Percentiles rank a stretch among this genome's conserved stretches.
Evolutionary conservation across 1,284 basidiomycete genomes (phyloP).

Genomic region (Golubevia sp.): DNA sequence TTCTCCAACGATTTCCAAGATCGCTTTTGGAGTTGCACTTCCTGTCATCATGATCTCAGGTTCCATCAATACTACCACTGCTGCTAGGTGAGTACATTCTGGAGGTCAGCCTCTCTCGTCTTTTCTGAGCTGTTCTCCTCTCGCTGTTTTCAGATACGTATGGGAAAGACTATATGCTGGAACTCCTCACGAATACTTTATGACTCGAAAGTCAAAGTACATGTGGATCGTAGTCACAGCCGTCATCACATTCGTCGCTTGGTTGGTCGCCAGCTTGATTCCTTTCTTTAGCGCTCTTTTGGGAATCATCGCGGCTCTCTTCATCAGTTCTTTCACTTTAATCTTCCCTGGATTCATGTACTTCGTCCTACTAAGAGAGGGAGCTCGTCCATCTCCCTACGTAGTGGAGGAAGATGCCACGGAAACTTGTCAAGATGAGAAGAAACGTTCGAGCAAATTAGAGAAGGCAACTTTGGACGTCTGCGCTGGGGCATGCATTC

Average conservation of each 20-base stretch:
- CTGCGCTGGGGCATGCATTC: neutral
- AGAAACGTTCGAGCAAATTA: neutral
- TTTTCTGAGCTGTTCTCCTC: neutral
- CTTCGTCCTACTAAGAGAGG: no score
- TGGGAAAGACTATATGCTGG: conserved; percentile 13
- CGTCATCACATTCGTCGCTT: conserved; percentile 39
- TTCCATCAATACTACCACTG: conserved; percentile 33
- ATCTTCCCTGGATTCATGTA: no score
- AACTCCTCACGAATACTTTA: conserved; percentile 24
- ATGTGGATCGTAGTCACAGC: conserved; percentile 30
- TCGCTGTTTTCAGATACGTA: neutral
- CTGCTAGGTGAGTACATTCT: conserved; percentile 41
- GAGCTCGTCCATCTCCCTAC: neutral
- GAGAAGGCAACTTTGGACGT: neutral
- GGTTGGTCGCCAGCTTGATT: conserved; percentile 43
- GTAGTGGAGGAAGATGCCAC: neutral
- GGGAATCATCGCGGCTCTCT: conserved; percentile 35
- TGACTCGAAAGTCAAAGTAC: conserved; percentile 1
- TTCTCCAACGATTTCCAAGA: conserved; percentile 22
- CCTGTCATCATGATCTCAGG: conserved; percentile 49
- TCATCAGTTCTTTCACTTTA: conserved; percentile 6
- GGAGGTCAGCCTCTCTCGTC: conserved; percentile 14
- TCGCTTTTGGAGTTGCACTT: conserved; percentile 47
- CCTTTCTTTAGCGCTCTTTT: conserved; percentile 43
- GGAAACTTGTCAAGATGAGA: neutral